Evolutionary conservation across 176 grass and related monocot species (phyloP), one percentile per base, ranked within the genome.

Genomic region (Canna indica): DNA sequence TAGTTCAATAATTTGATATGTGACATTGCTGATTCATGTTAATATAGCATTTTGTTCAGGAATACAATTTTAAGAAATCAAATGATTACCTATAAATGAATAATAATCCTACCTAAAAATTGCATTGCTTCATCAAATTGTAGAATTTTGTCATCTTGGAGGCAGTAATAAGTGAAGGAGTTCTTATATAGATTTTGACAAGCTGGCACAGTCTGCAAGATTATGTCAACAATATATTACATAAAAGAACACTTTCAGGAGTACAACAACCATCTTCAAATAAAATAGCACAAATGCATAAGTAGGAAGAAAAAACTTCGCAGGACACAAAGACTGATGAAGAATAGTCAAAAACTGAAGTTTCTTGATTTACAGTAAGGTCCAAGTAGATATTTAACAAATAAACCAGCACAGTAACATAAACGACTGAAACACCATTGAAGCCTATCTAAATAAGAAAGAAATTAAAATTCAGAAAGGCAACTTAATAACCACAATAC

Each of bases 101-200:
- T 29, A 38, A 15, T 22, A 39, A 66, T 24, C 32, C 24, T 72
- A 72, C 69, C 69, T 72, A 72, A 56, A 72, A 72, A 54, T 72
- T 56, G 18, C 31, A 57, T n/a, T 10, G 69, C 69, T 14, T 72
- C 69, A 54, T 72, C 47, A 36, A 72, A 72, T 34, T 72, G 69
- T 47, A 72, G 31, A 28, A 22, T 47, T 56, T 72, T 72, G 29
- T 53, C 47, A 72, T 72, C 47, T 54, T 72, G 27, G 20, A 72
- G 31, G 46, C 69, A 72, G 15, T 72, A 28, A 72, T 72, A 72
- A 31, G 69, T 72, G 16, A 72, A 72, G 47, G 69, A 72, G 24
- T 72, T 72, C 47, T 56, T 72, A 36, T 72, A 72, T n/a, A 72
- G 69, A 35, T 72, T 72, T 56, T 72, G 69, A 20, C 69, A 72